Evolutionary conservation across 2,329 filamentous ascomycete species (phyloP).

Genomic region (Penicillium griseofulvum): DNA sequence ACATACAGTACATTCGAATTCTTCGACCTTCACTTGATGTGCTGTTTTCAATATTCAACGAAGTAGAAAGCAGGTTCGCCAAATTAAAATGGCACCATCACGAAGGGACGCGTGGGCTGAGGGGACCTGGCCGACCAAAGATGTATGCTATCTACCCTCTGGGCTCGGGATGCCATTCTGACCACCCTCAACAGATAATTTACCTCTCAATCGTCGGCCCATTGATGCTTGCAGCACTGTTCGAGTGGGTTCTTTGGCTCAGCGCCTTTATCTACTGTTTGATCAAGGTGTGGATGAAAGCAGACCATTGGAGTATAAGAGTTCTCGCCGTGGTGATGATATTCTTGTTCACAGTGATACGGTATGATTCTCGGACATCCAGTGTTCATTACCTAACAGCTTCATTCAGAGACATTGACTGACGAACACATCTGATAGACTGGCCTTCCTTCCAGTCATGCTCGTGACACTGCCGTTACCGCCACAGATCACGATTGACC

Average conservation of each 20-base stretch:
- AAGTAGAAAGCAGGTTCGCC: no score
- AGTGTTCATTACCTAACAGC: neutral
- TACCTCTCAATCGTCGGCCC: constrained; percentile 78
- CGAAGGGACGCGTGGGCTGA: neutral
- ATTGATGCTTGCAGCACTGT: constrained; percentile 76
- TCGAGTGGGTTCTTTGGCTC: constrained; percentile 95
- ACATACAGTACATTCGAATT: neutral
- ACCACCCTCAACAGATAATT: constrained; percentile 62
- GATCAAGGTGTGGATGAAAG: constrained; percentile 82
- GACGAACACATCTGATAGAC: constrained; percentile 47
- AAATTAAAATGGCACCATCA: neutral
- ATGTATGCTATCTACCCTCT: constrained; percentile 8
- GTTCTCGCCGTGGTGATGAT: constrained; percentile 75
- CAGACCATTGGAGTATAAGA: constrained; percentile 80
- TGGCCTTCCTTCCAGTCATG: constrained; percentile 90
- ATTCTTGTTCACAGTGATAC: constrained; percentile 68
- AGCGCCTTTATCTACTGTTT: constrained; percentile 92
- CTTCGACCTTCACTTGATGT: neutral
- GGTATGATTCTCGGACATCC: constrained; percentile 53
- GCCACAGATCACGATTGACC: constrained; percentile 65
- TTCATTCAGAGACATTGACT: neutral
- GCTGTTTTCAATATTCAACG: neutral
- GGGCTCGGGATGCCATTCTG: neutral
- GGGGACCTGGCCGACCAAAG: constrained; percentile 11
- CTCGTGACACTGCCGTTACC: constrained; percentile 86